A percentile compares a stretch with the other conserved stretches of the same genome.
These are phyloP conservation scores for Aspergillus sp. DNA, from an alignment of 2,329 filamentous ascomycete species.

Conservation along the genomic window DNA sequence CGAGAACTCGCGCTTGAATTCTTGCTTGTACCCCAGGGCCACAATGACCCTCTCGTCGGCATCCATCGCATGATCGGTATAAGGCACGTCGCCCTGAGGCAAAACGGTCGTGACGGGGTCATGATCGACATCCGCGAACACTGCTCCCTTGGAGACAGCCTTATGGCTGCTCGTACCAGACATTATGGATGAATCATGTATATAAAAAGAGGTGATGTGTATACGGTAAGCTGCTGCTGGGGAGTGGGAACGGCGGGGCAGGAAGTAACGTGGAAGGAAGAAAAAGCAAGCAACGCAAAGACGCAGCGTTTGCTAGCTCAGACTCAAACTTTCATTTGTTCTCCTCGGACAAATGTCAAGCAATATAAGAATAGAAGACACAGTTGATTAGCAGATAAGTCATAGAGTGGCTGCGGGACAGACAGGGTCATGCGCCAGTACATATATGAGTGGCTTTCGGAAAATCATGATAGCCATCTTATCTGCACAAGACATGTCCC, in stretches of 20 bases:
- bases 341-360: background rate
- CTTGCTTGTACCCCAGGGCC: slow-evolving; percentile 57
- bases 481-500: background rate
- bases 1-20: slow-evolving; percentile 70
- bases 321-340: background rate
- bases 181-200: background rate
- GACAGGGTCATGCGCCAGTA: background rate
- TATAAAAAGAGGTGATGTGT: background rate
- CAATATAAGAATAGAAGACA: too few relatives aligned
- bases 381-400: background rate
- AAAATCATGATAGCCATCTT: slow-evolving; percentile 4
- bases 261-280: background rate
- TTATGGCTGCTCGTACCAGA: slow-evolving; percentile 6
- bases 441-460: background rate
- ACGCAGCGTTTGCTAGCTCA: background rate
- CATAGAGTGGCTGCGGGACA: background rate
- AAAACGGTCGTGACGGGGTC: slow-evolving; percentile 41
- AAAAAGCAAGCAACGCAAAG: slow-evolving; percentile 1
- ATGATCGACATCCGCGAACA: slow-evolving; percentile 29
- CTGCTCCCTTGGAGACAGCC: slow-evolving; percentile 13
- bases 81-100: slow-evolving; percentile 40
- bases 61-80: slow-evolving; percentile 38
- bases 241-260: background rate
- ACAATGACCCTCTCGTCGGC: slow-evolving; percentile 46
- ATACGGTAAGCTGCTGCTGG: background rate